Base-by-base conservation (phyloP, 2,329 filamentous ascomycete genomes). In the Aspergillus pseudonomiae region DNA sequence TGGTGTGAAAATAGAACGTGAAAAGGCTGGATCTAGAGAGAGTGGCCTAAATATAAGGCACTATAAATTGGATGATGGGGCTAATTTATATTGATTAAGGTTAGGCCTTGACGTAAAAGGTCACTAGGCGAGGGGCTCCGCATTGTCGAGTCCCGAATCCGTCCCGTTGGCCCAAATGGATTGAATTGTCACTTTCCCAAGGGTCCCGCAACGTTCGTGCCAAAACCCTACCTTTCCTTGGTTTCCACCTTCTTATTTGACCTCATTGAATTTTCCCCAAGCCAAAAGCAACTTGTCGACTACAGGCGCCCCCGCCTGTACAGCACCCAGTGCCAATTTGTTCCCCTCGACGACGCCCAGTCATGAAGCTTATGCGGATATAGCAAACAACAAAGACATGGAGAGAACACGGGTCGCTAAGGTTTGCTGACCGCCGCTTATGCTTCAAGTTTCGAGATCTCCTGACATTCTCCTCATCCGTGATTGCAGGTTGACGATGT, bases 401-500 rank as follows among this genome's bases (percentile, higher is more conserved):
- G 79, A 81, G 70, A 79, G 71, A 76, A 81, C 79, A 76, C 78
- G 78, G 67, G 71, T 81, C 60, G 78, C 79, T 67, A 81, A 80
- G 78, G 79, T 80, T 62, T 39, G 70, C 34, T n/a, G 52, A 55
- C 52, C 7, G 32, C 52, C 21, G 52, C 34, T 28, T 24, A 55
- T 55, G 52, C 52, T 63, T 57, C 39, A 36, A 48, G 32, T 45
- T 24, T 64, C 39, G 39, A 54, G 21, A 48, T 50, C 28, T 43
- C 32, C 34, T 57, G 43, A 52, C 21, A 55, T 41, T 28, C 26
- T 39, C 14, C 30, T 62, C 26, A 32, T 26, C 58, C 62, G 26
- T 61, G 45, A 41, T 41, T 56, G 41, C 63, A 84, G 81, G 81
- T 83, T 70, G 81, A 83, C 63, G 82, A 88, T 77, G 86, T 89